Conservation (phyloP, 2,329 filamentous ascomycete genomes). For the Paracoccidioides brasiliensis region DNA sequence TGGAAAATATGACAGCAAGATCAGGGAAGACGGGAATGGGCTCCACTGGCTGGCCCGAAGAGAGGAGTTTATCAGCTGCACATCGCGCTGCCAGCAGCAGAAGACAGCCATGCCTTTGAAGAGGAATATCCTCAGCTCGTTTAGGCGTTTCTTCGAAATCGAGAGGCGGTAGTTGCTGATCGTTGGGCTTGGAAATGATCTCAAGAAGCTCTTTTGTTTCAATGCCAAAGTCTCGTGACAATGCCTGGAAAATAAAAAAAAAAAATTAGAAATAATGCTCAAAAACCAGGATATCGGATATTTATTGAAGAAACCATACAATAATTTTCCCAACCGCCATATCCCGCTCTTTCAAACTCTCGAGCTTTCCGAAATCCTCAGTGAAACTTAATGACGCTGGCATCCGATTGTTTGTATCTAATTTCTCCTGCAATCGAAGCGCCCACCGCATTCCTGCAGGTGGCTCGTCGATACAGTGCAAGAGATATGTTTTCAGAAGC, state of each 20-base stretch:
- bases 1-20: constrained; percentile 37
- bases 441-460: constrained; percentile 33
- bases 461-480: constrained; percentile 25
- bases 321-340: constrained; percentile 45
- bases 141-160: constrained; percentile 44
- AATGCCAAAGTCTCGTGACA: constrained; percentile 43
- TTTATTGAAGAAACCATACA: constrained; percentile 17
- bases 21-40: constrained; percentile 40
- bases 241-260: constrained; percentile 21
- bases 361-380: constrained; percentile 38
- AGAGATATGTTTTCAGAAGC: constrained; percentile 47
- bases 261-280: constrained; percentile 4
- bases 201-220: constrained; percentile 35
- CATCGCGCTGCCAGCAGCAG: constrained; percentile 42
- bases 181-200: constrained; percentile 29
- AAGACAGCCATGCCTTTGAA: constrained; percentile 43
- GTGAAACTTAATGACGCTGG: constrained; percentile 35
- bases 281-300: not conserved
- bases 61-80: constrained; percentile 38
- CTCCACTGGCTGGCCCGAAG: constrained; percentile 24
- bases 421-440: constrained; percentile 43
- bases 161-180: constrained; percentile 29
- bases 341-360: constrained; percentile 39
- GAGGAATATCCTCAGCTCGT: constrained; percentile 40
- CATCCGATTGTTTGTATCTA: constrained; percentile 40